These are phyloP conservation scores for Kodamaea sagamina DNA, from an alignment of 805 yeast genomes.

Conservation along the genomic window DNA sequence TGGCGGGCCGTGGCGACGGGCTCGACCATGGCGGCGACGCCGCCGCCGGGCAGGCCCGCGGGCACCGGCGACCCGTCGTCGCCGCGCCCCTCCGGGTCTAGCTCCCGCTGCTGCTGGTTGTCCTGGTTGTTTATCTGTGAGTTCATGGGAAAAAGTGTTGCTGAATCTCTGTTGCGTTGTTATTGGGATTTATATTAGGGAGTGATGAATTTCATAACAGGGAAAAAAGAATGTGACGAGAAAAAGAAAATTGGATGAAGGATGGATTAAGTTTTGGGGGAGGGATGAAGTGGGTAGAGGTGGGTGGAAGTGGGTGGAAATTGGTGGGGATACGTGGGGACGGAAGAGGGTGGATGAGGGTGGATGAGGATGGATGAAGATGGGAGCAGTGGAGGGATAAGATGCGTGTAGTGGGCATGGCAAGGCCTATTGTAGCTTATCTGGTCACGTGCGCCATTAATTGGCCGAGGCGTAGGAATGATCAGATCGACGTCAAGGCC, in stretches of 20 bases:
- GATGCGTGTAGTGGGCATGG: no score
- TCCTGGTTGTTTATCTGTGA: constrained; percentile 13
- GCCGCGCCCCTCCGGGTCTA: constrained; percentile 1
- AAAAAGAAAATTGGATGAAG: constrained; percentile 7
- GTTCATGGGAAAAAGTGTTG: constrained; percentile 9
- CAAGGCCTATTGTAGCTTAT: no score
- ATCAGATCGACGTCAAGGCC: no score
- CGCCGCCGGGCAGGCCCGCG: constrained; percentile 21
- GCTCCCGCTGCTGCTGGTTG: constrained; percentile 4
- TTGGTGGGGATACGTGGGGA: neutral
- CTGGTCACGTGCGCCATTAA: no score
- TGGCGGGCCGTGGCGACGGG: neutral
- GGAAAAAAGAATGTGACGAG: constrained; percentile 14
- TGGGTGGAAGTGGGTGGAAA: neutral
- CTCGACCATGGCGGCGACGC: constrained; percentile 2
- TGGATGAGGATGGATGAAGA: neutral
- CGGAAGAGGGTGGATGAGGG: neutral
- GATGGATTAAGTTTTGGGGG: neutral
- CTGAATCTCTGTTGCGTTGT: constrained; percentile 4
- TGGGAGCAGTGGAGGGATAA: no score
- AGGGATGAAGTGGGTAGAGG: neutral
- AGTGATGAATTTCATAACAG: constrained; percentile 15
- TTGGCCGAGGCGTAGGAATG: no score
- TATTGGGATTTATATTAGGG: constrained; percentile 9
- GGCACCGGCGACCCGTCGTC: constrained; percentile 6